Base-by-base conservation (phyloP, 164 flowering plant species). In the Stephania yunnanensis region DNA sequence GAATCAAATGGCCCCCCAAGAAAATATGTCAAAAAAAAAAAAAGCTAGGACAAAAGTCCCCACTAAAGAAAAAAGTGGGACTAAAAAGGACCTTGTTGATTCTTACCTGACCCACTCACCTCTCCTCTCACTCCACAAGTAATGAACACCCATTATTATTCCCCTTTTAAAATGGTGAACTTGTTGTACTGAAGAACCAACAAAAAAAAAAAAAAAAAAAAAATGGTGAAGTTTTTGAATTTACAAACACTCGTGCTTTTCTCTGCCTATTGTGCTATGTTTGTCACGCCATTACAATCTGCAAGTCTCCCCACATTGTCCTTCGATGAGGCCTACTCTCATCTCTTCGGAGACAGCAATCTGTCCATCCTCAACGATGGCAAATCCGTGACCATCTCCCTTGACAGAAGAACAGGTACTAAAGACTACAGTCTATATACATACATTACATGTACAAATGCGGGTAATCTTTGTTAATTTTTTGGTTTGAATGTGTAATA, bases 41-140 rank as follows among this genome's bases (percentile, higher is more conserved):
- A 50, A 50, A 50, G 10, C 42, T 4, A 36, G 42, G 42, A 36
- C 42, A 36, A 36, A 36, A 36, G 42, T 36, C 42, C 42, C 42
- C 42, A 36, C 42, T 36, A 36, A 36, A 50, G 55, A 13, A 58
- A 1, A 58, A 58, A 17, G 15, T 4, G 17, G 20, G 64, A 58
- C 19, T 58, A 58, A 58, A 58, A 58, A 6, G 55, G 55, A 6
- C 15, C 15, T 58, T 58, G 64, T n/a, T 58, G 20, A 58, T 58
- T 58, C n/a, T 58, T 58, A 58, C n/a, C 64, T 58, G 64, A 58
- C 7, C 64, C 64, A 58, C 64, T 58, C 64, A 11, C 64, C 64
- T 58, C 20, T 15, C 20, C 20, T 58, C 19, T 58, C 64, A 58
- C 19, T 58, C 13, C 64, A 58, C 64, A 58, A 15, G 64, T 19